Evolutionary conservation across 164 flowering plant species (phyloP).

Genomic region (Stephania cephalantha): DNA sequence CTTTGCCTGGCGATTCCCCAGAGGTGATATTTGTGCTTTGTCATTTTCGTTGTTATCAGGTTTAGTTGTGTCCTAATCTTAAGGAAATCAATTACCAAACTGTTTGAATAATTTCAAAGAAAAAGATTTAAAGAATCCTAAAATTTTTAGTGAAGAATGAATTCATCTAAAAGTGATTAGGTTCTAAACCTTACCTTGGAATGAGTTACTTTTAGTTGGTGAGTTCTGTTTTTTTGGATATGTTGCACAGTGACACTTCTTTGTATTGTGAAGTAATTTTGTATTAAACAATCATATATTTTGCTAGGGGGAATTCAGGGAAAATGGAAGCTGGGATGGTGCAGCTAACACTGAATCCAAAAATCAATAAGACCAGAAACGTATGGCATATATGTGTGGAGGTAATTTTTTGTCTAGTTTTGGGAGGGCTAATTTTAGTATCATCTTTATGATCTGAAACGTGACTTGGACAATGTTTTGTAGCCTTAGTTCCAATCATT

Average conservation of each 20-base stretch:
- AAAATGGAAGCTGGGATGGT: slow-evolving; percentile 35
- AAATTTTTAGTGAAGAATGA: too few relatives aligned
- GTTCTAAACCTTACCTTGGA: too few relatives aligned
- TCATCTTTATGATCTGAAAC: not conserved
- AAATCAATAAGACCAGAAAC: slow-evolving; percentile 69
- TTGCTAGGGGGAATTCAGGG: slow-evolving; percentile 26
- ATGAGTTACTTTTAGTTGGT: not conserved
- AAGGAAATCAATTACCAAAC: too few relatives aligned
- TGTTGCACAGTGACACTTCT: not conserved
- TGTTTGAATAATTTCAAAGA: too few relatives aligned
- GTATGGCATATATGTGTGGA: slow-evolving; percentile 86
- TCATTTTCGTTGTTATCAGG: not conserved
- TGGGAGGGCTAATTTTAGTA: not conserved
- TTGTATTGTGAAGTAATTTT: not conserved
- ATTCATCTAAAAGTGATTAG: too few relatives aligned
- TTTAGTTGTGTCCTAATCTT: too few relatives aligned
- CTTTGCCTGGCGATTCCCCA: slow-evolving; percentile 63
- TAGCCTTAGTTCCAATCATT: not conserved
- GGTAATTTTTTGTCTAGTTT: slow-evolving; percentile 33
- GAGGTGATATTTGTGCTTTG: slow-evolving; percentile 31
- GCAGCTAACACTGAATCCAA: slow-evolving; percentile 67
- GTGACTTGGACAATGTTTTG: not conserved
- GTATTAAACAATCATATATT: not conserved
- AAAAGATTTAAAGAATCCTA: too few relatives aligned
- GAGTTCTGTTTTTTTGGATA: not conserved